A percentile compares a stretch with the other conserved stretches of the same genome.
Conservation (phyloP, 164 flowering plant genomes). For the Protea cynaroides region DNA sequence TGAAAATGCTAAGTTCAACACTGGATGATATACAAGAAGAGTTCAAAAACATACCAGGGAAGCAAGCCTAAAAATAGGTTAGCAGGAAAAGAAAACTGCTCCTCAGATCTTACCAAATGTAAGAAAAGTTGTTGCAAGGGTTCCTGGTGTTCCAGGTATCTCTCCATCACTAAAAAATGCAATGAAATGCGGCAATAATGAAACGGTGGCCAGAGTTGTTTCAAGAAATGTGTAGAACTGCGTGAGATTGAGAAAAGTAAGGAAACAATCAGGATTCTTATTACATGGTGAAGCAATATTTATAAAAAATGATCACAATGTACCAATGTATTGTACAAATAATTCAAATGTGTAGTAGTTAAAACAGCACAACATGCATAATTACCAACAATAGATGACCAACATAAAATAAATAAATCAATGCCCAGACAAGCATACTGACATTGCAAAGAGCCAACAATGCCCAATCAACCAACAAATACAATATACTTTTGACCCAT, state of each 20-base stretch:
- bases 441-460: no score
- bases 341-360: no score
- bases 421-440: no score
- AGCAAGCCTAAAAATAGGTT: not conserved
- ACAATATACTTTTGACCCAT: no score
- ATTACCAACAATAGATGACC: no score
- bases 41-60: not conserved
- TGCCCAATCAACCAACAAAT: no score
- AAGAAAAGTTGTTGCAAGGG: slow-evolving; percentile 92
- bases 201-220: slow-evolving; percentile 78
- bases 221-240: slow-evolving; percentile 98
- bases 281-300: no score
- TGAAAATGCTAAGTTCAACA: slow-evolving; percentile 89
- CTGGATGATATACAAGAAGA: slow-evolving; percentile 30
- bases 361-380: no score
- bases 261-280: not conserved
- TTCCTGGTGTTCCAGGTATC: slow-evolving; percentile 88
- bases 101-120: slow-evolving; percentile 64
- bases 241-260: slow-evolving; percentile 15
- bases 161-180: slow-evolving; percentile 91
- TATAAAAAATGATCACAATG: no score
- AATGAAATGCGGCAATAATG: slow-evolving; percentile 81
- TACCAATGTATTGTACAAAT: no score
- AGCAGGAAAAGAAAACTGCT: not conserved
- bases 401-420: no score